phyloP scores from a whole-genome alignment of 2,329 filamentous ascomycete species.

The Nemania sp. region DNA sequence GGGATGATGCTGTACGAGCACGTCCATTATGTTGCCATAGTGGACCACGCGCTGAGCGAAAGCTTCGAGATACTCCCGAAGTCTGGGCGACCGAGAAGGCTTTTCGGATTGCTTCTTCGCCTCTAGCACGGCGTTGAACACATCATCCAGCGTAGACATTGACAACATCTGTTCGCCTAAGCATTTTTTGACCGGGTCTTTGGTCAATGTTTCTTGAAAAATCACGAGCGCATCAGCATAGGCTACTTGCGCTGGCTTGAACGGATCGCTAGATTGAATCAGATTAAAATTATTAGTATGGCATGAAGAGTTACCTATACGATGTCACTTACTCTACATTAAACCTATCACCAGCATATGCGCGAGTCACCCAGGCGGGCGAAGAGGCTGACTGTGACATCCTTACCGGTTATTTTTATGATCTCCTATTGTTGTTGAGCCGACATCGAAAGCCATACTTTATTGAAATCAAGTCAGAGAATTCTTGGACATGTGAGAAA shows the following conservation, averaged over 20 bases:
- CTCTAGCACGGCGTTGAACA: neutral
- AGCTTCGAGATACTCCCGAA: neutral
- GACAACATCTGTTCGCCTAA: neutral
- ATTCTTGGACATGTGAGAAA: no score
- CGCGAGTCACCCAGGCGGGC: slow-evolving; percentile 3
- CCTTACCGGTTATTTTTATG: no score
- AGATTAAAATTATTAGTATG: no score
- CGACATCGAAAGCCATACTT: no score
- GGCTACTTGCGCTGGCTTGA: slow-evolving; percentile 6
- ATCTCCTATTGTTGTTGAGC: neutral
- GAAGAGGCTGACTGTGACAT: no score
- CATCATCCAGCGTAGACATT: slow-evolving; percentile 3
- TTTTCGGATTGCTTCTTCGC: neutral
- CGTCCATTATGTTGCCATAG: slow-evolving; percentile 8
- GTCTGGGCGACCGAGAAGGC: neutral
- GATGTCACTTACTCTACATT: slow-evolving; percentile 8
- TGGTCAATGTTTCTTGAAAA: slow-evolving; percentile 4
- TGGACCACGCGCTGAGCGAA: neutral
- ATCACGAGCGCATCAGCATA: slow-evolving; percentile 1
- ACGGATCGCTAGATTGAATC: slow-evolving; percentile 6
- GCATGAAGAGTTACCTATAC: no score
- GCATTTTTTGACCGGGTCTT: slow-evolving; percentile 1
- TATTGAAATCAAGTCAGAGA: no score
- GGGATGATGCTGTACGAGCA: slow-evolving; percentile 16
- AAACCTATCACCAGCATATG: neutral